Conservation (phyloP, 176 grass and related monocot genomes). For the Juncus inflexus region DNA sequence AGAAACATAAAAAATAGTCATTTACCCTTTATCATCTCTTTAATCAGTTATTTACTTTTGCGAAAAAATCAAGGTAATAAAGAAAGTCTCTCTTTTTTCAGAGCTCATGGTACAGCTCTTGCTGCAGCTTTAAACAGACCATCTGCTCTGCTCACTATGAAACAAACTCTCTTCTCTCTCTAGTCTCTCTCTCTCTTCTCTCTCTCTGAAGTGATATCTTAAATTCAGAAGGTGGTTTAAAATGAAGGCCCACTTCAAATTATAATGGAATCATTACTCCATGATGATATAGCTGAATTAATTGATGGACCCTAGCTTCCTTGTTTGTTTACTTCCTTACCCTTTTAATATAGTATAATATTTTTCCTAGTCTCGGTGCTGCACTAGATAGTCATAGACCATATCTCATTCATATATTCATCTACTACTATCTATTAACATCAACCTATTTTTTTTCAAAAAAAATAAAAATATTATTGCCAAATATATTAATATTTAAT, state of each 20-base stretch:
- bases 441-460: no score
- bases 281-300: constrained; percentile 36
- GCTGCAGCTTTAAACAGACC: constrained; percentile 29
- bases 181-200: neutral
- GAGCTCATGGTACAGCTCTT: constrained; percentile 19
- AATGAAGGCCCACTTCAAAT: constrained; percentile 18
- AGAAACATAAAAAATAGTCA: constrained; percentile 5
- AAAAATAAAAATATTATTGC: neutral
- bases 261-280: constrained; percentile 34
- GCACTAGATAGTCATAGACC: constrained; percentile 5
- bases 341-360: neutral
- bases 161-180: constrained; percentile 17
- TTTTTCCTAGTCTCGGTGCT: constrained; percentile 7
- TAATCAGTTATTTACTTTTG: constrained; percentile 17
- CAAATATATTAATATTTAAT: no score
- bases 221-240: constrained; percentile 2
- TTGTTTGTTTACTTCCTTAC: no score
- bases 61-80: constrained; percentile 17
- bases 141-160: constrained; percentile 16
- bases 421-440: neutral
- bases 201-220: neutral
- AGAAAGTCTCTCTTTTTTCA: constrained; percentile 26
- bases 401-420: neutral
- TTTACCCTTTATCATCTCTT: neutral
- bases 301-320: constrained; percentile 18